Conservation (phyloP, 1,284 basidiomycete genomes). For the Irpex sp. region DNA sequence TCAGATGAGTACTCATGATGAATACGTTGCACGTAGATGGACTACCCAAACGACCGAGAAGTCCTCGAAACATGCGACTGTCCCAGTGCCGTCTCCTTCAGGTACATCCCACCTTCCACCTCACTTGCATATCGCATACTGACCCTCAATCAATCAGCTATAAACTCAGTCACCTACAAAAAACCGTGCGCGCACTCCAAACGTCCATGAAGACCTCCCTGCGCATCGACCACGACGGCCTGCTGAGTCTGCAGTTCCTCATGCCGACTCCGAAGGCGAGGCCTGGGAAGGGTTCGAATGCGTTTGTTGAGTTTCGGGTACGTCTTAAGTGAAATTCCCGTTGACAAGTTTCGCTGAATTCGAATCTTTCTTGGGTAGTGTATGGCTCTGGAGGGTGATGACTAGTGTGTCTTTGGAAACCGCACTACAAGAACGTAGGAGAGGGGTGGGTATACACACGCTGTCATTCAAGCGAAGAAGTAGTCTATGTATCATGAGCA, state of each 20-base stretch:
- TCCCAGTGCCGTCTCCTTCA: conserved; percentile 61
- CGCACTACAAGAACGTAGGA: background rate
- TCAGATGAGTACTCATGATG: background rate
- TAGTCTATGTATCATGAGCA: background rate
- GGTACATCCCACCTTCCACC: conserved; percentile 39
- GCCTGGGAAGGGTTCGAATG: conserved; percentile 44
- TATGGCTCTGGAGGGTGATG: conserved; percentile 42
- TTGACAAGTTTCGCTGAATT: background rate
- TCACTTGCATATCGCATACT: background rate
- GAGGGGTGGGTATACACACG: background rate
- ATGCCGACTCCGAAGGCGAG: conserved; percentile 60
- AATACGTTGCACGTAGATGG: no score
- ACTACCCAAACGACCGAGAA: conserved; percentile 88
- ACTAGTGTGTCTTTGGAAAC: background rate
- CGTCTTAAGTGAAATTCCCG: no score
- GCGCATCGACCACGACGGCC: conserved; percentile 75
- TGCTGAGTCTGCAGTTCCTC: conserved; percentile 84
- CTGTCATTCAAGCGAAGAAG: no score
- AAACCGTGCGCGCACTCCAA: conserved; percentile 71
- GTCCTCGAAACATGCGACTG: conserved; percentile 90
- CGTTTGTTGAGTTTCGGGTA: conserved; percentile 84
- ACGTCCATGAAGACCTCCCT: conserved; percentile 83
- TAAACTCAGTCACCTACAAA: conserved; percentile 68
- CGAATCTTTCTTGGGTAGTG: conserved; percentile 33
- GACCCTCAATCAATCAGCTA: conserved; percentile 50